phyloP scores from a whole-genome alignment of 805 yeast genomes.

The Nakazawaea ishiwadae region DNA sequence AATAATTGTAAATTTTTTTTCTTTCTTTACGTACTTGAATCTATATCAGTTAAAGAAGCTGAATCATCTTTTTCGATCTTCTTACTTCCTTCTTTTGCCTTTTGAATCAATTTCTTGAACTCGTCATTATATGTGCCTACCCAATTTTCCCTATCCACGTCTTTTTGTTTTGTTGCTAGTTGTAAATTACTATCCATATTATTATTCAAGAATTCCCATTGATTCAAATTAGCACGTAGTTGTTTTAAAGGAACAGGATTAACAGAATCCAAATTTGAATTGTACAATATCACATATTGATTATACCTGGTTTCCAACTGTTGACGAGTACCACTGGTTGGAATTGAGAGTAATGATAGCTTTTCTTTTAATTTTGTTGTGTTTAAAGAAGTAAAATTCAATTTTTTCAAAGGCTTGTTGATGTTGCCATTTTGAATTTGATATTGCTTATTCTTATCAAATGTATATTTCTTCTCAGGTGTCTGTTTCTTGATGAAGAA shows the following conservation, averaged over 20 bases:
- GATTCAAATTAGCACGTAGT: constrained; percentile 48
- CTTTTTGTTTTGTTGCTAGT: constrained; percentile 27
- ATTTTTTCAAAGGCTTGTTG: constrained; percentile 45
- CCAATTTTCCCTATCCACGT: constrained; percentile 47
- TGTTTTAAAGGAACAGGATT: constrained; percentile 56
- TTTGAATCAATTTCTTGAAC: constrained; percentile 30
- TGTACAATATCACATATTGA: constrained; percentile 73
- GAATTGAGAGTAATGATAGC: constrained; percentile 47
- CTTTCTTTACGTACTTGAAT: too few relatives aligned
- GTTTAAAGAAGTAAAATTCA: constrained; percentile 58
- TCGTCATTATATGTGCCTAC: constrained; percentile 32
- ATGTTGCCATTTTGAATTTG: constrained; percentile 17
- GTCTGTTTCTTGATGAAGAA: constrained; percentile 15
- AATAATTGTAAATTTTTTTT: too few relatives aligned
- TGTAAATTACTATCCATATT: constrained; percentile 19
- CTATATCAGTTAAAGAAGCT: too few relatives aligned
- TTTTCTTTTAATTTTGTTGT: constrained; percentile 59
- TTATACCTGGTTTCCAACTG: constrained; percentile 68
- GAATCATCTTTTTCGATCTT: too few relatives aligned
- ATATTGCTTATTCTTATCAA: constrained; percentile 25
- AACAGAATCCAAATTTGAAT: constrained; percentile 73
- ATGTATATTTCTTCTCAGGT: constrained; percentile 22
- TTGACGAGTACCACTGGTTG: constrained; percentile 57
- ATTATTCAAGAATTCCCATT: constrained; percentile 54
- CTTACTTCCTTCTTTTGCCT: neutral